Conservation (phyloP, 768 basidiomycete genomes). For the Boletellus ananas region DNA sequence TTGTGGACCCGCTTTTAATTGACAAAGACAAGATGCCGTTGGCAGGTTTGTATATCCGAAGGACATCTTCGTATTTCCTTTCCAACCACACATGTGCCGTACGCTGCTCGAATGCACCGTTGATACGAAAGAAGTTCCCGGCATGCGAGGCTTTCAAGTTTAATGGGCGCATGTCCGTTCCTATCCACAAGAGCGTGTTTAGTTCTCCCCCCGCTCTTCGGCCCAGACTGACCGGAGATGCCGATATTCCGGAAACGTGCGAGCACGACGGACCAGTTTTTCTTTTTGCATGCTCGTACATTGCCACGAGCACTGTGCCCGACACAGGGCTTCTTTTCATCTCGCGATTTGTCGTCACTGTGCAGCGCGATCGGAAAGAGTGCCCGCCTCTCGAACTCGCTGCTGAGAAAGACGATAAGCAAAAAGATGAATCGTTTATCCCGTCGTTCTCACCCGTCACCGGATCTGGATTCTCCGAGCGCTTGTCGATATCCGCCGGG, state of each 20-base stretch:
- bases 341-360: no score
- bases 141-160: not conserved
- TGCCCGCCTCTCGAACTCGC: no score
- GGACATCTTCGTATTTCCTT: not conserved
- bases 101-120: not conserved
- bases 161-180: conserved; percentile 8
- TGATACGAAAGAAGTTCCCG: conserved; percentile 2
- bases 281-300: not conserved
- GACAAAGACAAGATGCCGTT: not conserved
- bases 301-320: no score
- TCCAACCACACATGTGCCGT: not conserved
- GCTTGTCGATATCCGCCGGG: no score
- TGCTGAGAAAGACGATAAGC: no score
- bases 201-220: not conserved
- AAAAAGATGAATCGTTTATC: no score
- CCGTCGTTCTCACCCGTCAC: no score
- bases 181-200: not conserved
- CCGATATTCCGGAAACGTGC: conserved; percentile 2
- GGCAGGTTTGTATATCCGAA: conserved; percentile 10
- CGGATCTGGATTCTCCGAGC: no score
- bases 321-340: no score
- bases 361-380: no score
- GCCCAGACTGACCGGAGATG: conserved; percentile 1
- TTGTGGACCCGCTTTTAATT: not conserved
- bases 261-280: not conserved